A percentile compares a stretch with the other conserved stretches of the same genome.
Conservation (phyloP, 768 basidiomycete genomes). For the Mycena kentingensis region DNA sequence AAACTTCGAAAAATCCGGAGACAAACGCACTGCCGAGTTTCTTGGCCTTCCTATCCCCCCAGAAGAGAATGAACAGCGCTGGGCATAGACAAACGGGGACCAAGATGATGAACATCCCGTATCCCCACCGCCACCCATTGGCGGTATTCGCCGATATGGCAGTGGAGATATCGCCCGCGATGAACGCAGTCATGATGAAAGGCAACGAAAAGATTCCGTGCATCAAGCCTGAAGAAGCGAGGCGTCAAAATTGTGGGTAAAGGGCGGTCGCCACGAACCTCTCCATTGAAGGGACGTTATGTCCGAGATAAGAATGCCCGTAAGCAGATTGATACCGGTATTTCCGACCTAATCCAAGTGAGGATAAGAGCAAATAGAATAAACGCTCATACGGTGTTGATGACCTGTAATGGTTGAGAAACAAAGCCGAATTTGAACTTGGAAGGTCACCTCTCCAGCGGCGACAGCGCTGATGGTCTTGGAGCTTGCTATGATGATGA, state of each 20-base stretch:
- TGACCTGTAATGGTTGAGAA: no score
- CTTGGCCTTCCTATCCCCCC: constrained; percentile 16
- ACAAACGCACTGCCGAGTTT: constrained; percentile 5
- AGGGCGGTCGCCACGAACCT: neutral
- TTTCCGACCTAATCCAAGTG: no score
- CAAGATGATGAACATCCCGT: constrained; percentile 22
- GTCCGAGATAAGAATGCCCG: constrained; percentile 16
- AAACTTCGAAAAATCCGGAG: constrained; percentile 2
- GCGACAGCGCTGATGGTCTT: constrained; percentile 16
- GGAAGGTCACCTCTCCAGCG: constrained; percentile 15
- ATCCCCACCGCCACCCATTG: constrained; percentile 22
- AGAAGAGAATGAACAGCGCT: constrained; percentile 19
- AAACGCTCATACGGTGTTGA: no score
- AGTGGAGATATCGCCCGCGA: constrained; percentile 10
- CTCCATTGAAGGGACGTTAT: constrained; percentile 22
- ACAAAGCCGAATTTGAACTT: no score
- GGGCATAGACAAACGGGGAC: constrained; percentile 20
- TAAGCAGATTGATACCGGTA: constrained; percentile 14
- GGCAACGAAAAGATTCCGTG: constrained; percentile 15
- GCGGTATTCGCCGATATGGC: constrained; percentile 6
- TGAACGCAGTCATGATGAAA: constrained; percentile 16
- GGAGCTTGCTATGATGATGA: constrained; percentile 18
- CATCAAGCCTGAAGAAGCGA: constrained; percentile 1
- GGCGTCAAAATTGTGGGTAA: neutral
- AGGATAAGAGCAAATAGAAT: no score